These are phyloP conservation scores for Aspergillus unguis DNA, from an alignment of 2,329 filamentous ascomycete genomes.

Conservation along the genomic window DNA sequence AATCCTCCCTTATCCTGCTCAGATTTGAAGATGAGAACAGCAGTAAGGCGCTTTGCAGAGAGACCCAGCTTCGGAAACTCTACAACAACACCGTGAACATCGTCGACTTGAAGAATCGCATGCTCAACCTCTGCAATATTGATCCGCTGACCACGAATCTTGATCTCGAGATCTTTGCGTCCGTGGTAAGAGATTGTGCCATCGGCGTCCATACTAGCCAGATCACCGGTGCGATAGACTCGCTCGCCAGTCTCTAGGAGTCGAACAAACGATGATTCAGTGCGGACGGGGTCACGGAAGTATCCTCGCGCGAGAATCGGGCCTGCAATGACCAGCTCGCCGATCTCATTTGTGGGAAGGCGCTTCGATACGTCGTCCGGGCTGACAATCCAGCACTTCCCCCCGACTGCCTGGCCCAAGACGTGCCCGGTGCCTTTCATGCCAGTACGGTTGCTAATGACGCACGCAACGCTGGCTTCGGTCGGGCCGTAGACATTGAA, in stretches of 20 bases:
- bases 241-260: background rate
- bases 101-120: conserved; percentile 1
- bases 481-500: conserved; percentile 28
- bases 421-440: conserved; percentile 5
- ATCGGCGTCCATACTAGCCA: conserved; percentile 28
- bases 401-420: conserved; percentile 4
- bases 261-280: conserved; percentile 23
- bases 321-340: conserved; percentile 43
- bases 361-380: conserved; percentile 6
- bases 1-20: background rate
- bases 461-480: conserved; percentile 13
- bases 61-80: conserved; percentile 5
- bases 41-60: background rate
- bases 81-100: conserved; percentile 1
- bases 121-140: conserved; percentile 34
- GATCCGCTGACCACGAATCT: conserved; percentile 35
- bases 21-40: background rate
- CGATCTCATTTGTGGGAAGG: conserved; percentile 37
- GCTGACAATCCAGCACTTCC: conserved; percentile 14
- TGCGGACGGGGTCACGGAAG: conserved; percentile 24
- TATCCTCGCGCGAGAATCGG: conserved; percentile 28
- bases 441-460: conserved; percentile 5
- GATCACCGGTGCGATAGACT: conserved; percentile 34
- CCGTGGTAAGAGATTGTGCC: conserved; percentile 30
- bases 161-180: conserved; percentile 34